phyloP scores from a whole-genome alignment of 2,329 filamentous ascomycete genomes.

The Colletotrichum aenigma region DNA sequence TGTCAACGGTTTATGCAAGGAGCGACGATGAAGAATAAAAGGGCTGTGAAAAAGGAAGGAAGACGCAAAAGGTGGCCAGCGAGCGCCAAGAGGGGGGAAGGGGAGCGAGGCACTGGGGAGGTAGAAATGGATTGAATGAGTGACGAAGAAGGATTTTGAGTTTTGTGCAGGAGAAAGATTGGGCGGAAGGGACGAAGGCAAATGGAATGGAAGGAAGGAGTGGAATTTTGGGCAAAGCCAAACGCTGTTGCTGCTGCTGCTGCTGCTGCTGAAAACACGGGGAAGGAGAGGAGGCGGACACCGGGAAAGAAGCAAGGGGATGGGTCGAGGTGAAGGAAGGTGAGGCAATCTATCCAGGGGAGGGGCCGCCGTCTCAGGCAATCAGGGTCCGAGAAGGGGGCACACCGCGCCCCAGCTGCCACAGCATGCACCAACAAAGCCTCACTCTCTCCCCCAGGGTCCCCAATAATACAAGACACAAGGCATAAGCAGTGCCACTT shows the following conservation, averaged over 20 bases:
- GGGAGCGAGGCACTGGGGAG: not conserved
- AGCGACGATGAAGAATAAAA: not conserved
- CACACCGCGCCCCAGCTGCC: not conserved
- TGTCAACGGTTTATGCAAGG: slow-evolving; percentile 11
- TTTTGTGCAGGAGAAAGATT: not conserved
- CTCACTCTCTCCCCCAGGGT: not conserved
- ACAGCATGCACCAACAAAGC: not conserved
- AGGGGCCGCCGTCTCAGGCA: slow-evolving; percentile 12
- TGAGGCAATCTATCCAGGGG: slow-evolving; percentile 13
- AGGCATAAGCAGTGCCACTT: not conserved
- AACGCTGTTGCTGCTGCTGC: not conserved
- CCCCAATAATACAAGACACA: not conserved
- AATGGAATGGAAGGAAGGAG: slow-evolving; percentile 6
- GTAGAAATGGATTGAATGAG: not conserved
- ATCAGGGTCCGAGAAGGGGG: not conserved
- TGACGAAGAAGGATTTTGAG: not conserved
- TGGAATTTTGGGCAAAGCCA: not conserved
- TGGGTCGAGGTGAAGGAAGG: not conserved
- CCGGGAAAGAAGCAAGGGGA: not conserved
- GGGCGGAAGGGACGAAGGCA: not conserved
- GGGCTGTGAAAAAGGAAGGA: not conserved
- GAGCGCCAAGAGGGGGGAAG: not conserved
- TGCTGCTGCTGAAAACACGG: slow-evolving; percentile 4
- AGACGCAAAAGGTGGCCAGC: not conserved
- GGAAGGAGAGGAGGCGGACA: slow-evolving; percentile 1